A percentile compares a stretch with the other conserved stretches of the same genome.
These are phyloP conservation scores for Monilinia fructicola DNA, from an alignment of 2,329 filamentous ascomycete genomes.

Conservation along the genomic window DNA sequence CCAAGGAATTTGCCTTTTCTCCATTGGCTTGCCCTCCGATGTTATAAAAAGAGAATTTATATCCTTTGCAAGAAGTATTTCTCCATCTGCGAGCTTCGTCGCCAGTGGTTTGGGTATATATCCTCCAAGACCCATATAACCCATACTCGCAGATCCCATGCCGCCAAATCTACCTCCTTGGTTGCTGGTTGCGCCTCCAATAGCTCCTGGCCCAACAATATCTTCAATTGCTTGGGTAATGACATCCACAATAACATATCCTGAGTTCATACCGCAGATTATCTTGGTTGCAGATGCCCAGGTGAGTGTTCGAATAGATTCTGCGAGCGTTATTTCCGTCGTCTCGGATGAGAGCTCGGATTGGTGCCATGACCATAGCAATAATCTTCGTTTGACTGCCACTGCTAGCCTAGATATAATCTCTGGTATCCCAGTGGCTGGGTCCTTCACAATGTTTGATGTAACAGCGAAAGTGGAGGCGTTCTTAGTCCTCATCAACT, in stretches of 20 bases:
- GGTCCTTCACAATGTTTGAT: constrained; percentile 91
- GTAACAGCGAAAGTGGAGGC: constrained; percentile 89
- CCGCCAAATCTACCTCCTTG: constrained; percentile 70
- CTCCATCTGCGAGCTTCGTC: constrained; percentile 74
- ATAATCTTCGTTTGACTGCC: constrained; percentile 83
- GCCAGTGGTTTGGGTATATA: constrained; percentile 90
- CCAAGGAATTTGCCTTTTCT: constrained; percentile 92
- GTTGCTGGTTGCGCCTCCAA: constrained; percentile 59
- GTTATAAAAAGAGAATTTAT: constrained; percentile 94
- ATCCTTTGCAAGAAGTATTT: constrained; percentile 94
- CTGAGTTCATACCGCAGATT: constrained; percentile 86
- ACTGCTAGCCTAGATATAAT: constrained; percentile 92
- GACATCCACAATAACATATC: constrained; percentile 87
- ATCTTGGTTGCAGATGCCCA: constrained; percentile 88
- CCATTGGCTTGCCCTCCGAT: constrained; percentile 74
- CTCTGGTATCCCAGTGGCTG: constrained; percentile 81
- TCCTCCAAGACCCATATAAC: constrained; percentile 91
- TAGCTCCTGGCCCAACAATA: constrained; percentile 72
- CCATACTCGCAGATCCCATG: constrained; percentile 83
- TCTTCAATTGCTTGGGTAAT: constrained; percentile 71
- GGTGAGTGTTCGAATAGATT: constrained; percentile 82
- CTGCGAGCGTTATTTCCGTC: constrained; percentile 74
- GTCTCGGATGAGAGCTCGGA: constrained; percentile 78
- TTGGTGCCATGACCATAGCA: constrained; percentile 95
- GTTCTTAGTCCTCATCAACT: constrained; percentile 78